These are phyloP conservation scores for Porcisia deanei DNA, from an alignment of 208 protist species.

Conservation along the genomic window DNA sequence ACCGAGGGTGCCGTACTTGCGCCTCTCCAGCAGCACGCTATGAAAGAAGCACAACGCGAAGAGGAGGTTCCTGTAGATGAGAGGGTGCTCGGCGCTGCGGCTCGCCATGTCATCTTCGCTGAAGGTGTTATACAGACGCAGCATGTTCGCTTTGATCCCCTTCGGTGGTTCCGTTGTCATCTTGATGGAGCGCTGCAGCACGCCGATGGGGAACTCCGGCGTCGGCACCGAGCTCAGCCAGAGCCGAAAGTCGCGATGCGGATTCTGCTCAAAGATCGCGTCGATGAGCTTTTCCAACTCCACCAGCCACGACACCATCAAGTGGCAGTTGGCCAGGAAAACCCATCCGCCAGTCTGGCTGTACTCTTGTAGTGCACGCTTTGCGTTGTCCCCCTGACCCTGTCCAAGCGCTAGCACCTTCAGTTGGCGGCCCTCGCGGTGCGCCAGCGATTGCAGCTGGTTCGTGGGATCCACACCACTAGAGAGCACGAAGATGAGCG, in stretches of 20 bases:
- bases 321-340: slow-evolving; percentile 98
- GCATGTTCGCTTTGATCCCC: slow-evolving; percentile 98
- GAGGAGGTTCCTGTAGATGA: slow-evolving; percentile 96
- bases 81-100: slow-evolving; percentile 57
- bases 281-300: slow-evolving; percentile 98
- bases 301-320: slow-evolving; percentile 97
- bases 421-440: slow-evolving; percentile 80
- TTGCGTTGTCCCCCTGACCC: slow-evolving; percentile 96
- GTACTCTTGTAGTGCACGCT: slow-evolving; percentile 92
- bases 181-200: slow-evolving; percentile 97
- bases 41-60: slow-evolving; percentile 98
- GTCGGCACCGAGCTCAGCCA: slow-evolving; percentile 98
- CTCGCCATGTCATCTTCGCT: slow-evolving; percentile 90
- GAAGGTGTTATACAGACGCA: slow-evolving; percentile 95
- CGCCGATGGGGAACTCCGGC: slow-evolving; percentile 96
- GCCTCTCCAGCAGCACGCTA: slow-evolving; percentile 96
- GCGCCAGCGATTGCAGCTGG: slow-evolving; percentile 92
- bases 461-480: slow-evolving; percentile 97
- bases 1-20: slow-evolving; percentile 98
- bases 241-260: slow-evolving; percentile 97
- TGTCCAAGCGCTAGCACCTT: slow-evolving; percentile 96
- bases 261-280: slow-evolving; percentile 81
- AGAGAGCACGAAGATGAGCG: slow-evolving; percentile 98
- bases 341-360: slow-evolving; percentile 96
- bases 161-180: slow-evolving; percentile 99